A percentile compares a stretch with the other conserved stretches of the same genome.
Evolutionary conservation across 805 yeast genomes (phyloP).

Genomic region (Yamadazyma paraphyllophila): DNA sequence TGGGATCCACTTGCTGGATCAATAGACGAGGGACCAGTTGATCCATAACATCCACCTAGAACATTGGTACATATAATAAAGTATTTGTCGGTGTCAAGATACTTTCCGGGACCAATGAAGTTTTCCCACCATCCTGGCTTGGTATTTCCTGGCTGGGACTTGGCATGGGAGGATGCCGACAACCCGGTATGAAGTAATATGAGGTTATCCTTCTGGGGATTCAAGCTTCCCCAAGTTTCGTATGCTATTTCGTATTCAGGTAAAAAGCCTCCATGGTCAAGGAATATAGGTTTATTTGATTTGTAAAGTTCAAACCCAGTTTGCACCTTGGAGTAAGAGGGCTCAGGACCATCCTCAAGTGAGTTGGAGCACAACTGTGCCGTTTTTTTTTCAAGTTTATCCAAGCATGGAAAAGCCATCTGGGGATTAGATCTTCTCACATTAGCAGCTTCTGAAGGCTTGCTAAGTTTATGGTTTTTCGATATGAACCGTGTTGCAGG

Average conservation of each 20-base stretch:
- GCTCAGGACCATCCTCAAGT: constrained; percentile 77
- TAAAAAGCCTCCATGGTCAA: constrained; percentile 80
- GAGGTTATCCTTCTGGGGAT: constrained; percentile 63
- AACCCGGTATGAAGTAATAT: constrained; percentile 85
- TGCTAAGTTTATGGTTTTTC: background rate
- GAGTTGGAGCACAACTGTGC: constrained; percentile 31
- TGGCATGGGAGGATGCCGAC: constrained; percentile 92
- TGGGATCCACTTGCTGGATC: constrained; percentile 66
- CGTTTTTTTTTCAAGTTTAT: constrained; percentile 61
- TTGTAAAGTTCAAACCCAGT: constrained; percentile 63
- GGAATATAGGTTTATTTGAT: constrained; percentile 56
- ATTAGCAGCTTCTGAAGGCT: background rate
- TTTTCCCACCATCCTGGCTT: constrained; percentile 95
- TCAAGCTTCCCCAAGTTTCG: constrained; percentile 86
- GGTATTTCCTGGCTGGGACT: constrained; percentile 66
- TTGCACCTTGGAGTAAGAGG: constrained; percentile 68
- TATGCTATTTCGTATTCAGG: constrained; percentile 82
- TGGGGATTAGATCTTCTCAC: constrained; percentile 53
- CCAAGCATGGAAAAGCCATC: constrained; percentile 82
- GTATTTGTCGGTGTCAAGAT: constrained; percentile 77
- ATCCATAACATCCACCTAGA: constrained; percentile 91
- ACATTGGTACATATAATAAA: constrained; percentile 89
- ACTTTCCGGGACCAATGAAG: constrained; percentile 81
- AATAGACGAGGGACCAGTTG: constrained; percentile 84
- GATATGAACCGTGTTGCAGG: background rate